Evolutionary conservation across 768 basidiomycete genomes (phyloP), one percentile per base, ranked within the genome.

Genomic region (Flagelloscypha sp.): DNA sequence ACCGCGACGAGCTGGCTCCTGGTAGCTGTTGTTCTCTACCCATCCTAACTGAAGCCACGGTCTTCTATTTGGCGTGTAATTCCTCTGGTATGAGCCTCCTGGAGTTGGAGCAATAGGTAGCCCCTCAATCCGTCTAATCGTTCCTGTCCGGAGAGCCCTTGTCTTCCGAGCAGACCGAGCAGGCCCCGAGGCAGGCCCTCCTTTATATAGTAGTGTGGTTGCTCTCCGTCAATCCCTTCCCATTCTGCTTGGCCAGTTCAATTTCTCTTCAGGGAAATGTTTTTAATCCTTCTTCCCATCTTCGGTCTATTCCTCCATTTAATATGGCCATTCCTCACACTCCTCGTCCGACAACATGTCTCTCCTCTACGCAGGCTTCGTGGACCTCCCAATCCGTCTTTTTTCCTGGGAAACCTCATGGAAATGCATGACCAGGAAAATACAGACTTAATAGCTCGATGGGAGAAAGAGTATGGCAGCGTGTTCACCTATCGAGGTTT

Each of bases 341-440:
- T 74, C 24, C 47, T 77, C 39, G 24, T 63, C 44, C 51, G 66
- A 6, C 73, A 75, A 46, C 49, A 45, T 38, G 52, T 53, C 28
- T 75, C 72, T 0, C 73, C 72, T 7, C 65, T 74, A 7, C 62
- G 57, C n/a, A 42, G 39, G 22, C 66, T 78, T 17, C 58, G 54
- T 1, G 63, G 71, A 5, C 74, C 74, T 8, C 59, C 63, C 2
- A 63, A 57, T 9, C 56, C 54, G 0, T 70, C 72, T 0, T 56
- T 69, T 47, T 63, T 76, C 54, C 53, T 70, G 42, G 74, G 72
- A 3, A 70, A 75, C 52, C 64, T 74, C 20, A 57, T 54, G 19
- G 62, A 71, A 42, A 63, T 75, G 55, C 68, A 72, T 49, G 63
- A 76, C 50, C 68, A 74, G 52, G 76, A 79, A 48, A 76, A 76